Base-by-base conservation (phyloP, 2,329 filamentous ascomycete species). In the Fusarium sp. region DNA sequence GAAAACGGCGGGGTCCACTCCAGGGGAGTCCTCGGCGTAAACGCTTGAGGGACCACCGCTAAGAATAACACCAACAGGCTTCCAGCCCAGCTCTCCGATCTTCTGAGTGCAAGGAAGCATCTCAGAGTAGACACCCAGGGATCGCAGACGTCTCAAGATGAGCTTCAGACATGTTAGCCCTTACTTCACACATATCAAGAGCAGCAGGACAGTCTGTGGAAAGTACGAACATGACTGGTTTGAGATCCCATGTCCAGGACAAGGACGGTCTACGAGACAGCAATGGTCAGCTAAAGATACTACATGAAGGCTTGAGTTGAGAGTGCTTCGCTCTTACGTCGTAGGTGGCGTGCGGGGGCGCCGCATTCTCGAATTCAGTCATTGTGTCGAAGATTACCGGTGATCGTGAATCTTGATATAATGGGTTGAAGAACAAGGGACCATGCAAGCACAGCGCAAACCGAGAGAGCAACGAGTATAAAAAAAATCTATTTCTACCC, bases 91-190 rank as follows among this genome's bases (percentile, higher is more conserved):
- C 41, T 72, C 66, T 16, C 47, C 41, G 20, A 72, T 37, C 59
- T 69, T 70, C 28, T 49, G 54, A 27, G 68, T 89, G 46, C 70
- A 72, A 2, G 68, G 59, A 11, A 72, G 59, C 48, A 72, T 56
- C 58, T 93, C 85, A 66, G 89, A 89, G 84, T 92, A 97, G 79
- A 97, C 87, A 82, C 91, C 91, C 80, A 97, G 87, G 74, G 92
- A 89, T 73, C 93, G 88, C 28, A 97, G 54, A 14, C 68, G 68
- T 55, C 68, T 37, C 56, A 68, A 11, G 43, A 56, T 56, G 49
- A 53, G 49, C 49, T 53, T 42, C 27, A n/a, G 34, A 20, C 16
- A 14, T 14, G 23, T 53, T 53, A 53, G 49, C 13, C 23, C 21
- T 37, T 25, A 37, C 18, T 20, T 23, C 48, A 25, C n/a, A 23